phyloP scores from a whole-genome alignment of 2,329 filamentous ascomycete genomes.

The Fusarium sp. region DNA sequence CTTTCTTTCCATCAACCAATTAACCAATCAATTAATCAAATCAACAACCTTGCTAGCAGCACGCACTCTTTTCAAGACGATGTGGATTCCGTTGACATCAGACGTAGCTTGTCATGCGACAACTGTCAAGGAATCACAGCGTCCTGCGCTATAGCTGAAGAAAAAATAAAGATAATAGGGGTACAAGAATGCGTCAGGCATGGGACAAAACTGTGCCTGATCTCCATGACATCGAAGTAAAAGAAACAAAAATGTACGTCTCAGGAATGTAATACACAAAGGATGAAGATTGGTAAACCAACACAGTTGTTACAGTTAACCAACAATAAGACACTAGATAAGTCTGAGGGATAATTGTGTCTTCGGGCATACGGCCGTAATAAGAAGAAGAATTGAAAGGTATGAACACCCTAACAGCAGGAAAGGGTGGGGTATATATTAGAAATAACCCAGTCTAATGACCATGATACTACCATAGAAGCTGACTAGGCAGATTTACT shows the following conservation, averaged over 20 bases:
- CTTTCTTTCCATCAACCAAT: slow-evolving; percentile 7
- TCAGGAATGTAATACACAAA: background rate
- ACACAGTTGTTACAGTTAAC: slow-evolving; percentile 5
- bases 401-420: slow-evolving; percentile 5
- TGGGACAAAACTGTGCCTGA: slow-evolving; percentile 7
- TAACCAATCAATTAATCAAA: background rate
- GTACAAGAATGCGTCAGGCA: slow-evolving; percentile 2
- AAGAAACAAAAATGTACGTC: slow-evolving; percentile 4
- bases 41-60: background rate
- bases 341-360: slow-evolving; percentile 18
- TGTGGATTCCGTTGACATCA: background rate
- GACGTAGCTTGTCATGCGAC: background rate
- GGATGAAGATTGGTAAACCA: background rate
- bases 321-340: slow-evolving; percentile 19
- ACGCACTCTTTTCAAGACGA: background rate
- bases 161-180: background rate
- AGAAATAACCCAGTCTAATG: background rate
- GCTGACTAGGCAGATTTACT: slow-evolving; percentile 20
- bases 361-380: slow-evolving; percentile 14
- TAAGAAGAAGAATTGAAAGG: slow-evolving; percentile 5
- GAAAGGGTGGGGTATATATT: background rate
- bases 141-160: slow-evolving; percentile 2
- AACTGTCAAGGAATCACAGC: background rate
- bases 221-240: slow-evolving; percentile 3
- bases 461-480: background rate